Evolutionary conservation across 345 rosid genomes (phyloP).

Genomic region (Stellera chamaejasme): DNA sequence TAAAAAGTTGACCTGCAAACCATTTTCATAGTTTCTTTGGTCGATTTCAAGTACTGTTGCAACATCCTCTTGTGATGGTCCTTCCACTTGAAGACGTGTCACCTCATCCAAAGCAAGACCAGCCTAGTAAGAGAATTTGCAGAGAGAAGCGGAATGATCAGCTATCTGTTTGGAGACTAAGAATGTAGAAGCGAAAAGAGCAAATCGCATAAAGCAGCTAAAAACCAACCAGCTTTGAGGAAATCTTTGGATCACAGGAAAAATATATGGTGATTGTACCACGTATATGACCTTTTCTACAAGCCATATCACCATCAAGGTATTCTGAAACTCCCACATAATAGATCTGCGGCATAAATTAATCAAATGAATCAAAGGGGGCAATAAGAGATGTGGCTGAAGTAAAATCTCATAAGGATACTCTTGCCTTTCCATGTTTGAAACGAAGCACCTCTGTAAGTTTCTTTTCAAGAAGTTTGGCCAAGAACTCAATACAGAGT

Average conservation of each 20-base stretch:
- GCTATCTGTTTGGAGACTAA: not conserved
- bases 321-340: constrained; percentile 75
- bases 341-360: constrained; percentile 48
- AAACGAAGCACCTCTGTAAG: constrained; percentile 83
- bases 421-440: constrained; percentile 77
- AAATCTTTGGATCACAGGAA: constrained; percentile 85
- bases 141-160: not conserved
- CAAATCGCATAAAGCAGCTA: not conserved
- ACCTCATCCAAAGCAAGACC: constrained; percentile 86
- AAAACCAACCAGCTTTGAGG: constrained; percentile 55
- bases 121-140: constrained; percentile 37
- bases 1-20: constrained; percentile 54
- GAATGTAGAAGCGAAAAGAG: not conserved
- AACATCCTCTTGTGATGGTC: constrained; percentile 65
- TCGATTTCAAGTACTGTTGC: constrained; percentile 78
- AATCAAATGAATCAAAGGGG: constrained; percentile 11
- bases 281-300: constrained; percentile 68
- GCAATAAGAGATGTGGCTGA: constrained; percentile 5
- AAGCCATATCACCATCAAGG: constrained; percentile 78
- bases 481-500: constrained; percentile 59
- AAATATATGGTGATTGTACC: constrained; percentile 75
- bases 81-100: constrained; percentile 69
- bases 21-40: constrained; percentile 92
- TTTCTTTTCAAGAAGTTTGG: constrained; percentile 83
- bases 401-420: constrained; percentile 4